A percentile compares a stretch with the other conserved stretches of the same genome.
phyloP scores from a whole-genome alignment of 208 protist genomes.

The Acanthamoeba lugdunensis region DNA sequence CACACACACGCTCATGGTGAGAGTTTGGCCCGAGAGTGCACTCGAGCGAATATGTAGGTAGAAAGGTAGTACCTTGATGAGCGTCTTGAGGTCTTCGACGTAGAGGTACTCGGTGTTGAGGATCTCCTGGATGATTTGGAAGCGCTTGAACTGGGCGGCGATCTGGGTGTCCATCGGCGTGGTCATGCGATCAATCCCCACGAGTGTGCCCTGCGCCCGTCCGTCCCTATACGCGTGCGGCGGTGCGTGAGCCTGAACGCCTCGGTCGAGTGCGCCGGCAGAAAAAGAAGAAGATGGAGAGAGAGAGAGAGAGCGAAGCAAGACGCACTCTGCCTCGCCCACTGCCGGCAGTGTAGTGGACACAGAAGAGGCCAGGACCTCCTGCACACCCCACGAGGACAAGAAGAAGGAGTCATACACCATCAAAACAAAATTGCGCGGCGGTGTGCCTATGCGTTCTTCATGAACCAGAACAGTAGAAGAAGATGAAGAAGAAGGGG shows the following conservation, averaged over 20 bases:
- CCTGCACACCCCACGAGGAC: neutral
- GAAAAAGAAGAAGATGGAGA: neutral
- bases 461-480: too few species aligned
- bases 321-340: neutral
- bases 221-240: neutral
- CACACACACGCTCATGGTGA: neutral
- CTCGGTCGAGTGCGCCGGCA: too few species aligned
- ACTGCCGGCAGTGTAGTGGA: neutral
- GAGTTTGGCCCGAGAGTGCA: neutral
- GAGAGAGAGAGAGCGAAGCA: neutral
- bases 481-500: neutral
- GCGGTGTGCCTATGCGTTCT: too few species aligned
- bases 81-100: slow-evolving; percentile 45
- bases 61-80: slow-evolving; percentile 3
- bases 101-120: slow-evolving; percentile 61
- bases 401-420: neutral
- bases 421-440: neutral
- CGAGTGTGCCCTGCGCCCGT: neutral
- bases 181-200: slow-evolving; percentile 51
- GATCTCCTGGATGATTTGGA: slow-evolving; percentile 55
- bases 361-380: neutral
- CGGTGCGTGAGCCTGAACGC: too few species aligned
- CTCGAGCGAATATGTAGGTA: neutral
- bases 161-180: slow-evolving; percentile 34
- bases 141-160: slow-evolving; percentile 48